Evolutionary conservation across 331 rosid genomes (phyloP), one percentile per base, ranked within the genome.

Genomic region (Erythrophleum ivorense): DNA sequence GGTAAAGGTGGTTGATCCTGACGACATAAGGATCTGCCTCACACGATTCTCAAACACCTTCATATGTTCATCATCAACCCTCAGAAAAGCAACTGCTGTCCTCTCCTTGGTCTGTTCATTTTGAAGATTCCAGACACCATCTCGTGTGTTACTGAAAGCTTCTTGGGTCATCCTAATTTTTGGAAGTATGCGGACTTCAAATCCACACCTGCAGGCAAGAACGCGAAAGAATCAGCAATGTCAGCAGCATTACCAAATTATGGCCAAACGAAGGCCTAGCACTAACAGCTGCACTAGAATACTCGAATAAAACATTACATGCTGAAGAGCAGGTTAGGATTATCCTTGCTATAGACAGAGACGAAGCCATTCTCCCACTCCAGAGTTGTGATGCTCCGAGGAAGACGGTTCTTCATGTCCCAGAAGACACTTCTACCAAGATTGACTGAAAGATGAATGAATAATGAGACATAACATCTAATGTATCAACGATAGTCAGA

Each of bases 331-430:
- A 96, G 81, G 87, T 96, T 96, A 2, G 99, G 99, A 86, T 96
- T 96, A 86, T 96, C 99, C 87, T 96, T 96, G 95, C 99, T 96
- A 85, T 96, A 96, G 53, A 96, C 99, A 86, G 99, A 96, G 53
- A 96, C 98, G 84, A 96, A 96, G 85, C 99, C 89, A 84, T 96
- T 96, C 86, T 96, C 99, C 99, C 99, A 96, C 84, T 96, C 99
- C 79, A 96, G 78, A 68, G 99, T 96, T 53, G 99, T 96, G 80
- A 96, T 92, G 83, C 99, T 96, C 64, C 99, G 91, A 81, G 99
- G 99, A 81, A 96, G 99, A 77, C 99, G 99, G 36, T 96, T 96
- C 88, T 96, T 96, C 99, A 96, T 96, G 81, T 92, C 98, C 99
- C 99, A 96, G 74, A 96, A 96, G 76, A 96, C 98, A 92, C 99